phyloP scores from a whole-genome alignment of 2,329 filamentous ascomycete species.

The Xylariaceae sp. region DNA sequence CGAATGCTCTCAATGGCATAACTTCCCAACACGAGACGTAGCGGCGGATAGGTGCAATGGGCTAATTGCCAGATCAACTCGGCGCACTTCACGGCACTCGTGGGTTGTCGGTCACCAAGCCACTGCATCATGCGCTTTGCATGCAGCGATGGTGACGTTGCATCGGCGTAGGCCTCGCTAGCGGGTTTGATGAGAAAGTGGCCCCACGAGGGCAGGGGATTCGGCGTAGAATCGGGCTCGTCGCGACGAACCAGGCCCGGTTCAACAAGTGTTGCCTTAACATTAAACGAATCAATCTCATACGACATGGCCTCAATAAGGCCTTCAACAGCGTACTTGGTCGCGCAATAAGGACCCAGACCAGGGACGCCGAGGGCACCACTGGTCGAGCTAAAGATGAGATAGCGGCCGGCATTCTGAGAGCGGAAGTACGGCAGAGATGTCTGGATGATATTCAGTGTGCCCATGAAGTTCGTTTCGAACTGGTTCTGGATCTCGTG shows the following conservation, averaged over 20 bases:
- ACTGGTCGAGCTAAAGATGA: constrained; percentile 91
- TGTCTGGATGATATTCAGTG: constrained; percentile 84
- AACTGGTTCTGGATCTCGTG: constrained; percentile 93
- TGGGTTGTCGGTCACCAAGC: constrained; percentile 87
- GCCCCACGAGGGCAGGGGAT: constrained; percentile 72
- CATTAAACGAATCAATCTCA: constrained; percentile 84
- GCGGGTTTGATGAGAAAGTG: constrained; percentile 88
- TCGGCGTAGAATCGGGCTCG: constrained; percentile 55
- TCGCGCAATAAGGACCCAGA: constrained; percentile 89
- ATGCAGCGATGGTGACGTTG: constrained; percentile 79
- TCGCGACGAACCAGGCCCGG: constrained; percentile 84
- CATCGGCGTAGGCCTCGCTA: constrained; percentile 71
- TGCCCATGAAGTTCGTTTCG: constrained; percentile 96
- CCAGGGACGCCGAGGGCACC: constrained; percentile 92
- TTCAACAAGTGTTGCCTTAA: constrained; percentile 90
- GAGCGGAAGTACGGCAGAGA: constrained; percentile 82
- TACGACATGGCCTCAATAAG: constrained; percentile 96
- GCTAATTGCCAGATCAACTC: constrained; percentile 92
- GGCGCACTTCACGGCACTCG: constrained; percentile 85
- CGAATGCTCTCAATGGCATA: constrained; percentile 96
- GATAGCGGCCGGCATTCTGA: constrained; percentile 70
- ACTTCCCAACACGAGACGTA: constrained; percentile 79
- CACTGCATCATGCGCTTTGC: constrained; percentile 89
- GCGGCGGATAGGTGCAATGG: constrained; percentile 88
- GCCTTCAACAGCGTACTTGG: constrained; percentile 94